phyloP scores from a whole-genome alignment of 2,329 filamentous ascomycete species.

The Cordyceps fumosorosea region DNA sequence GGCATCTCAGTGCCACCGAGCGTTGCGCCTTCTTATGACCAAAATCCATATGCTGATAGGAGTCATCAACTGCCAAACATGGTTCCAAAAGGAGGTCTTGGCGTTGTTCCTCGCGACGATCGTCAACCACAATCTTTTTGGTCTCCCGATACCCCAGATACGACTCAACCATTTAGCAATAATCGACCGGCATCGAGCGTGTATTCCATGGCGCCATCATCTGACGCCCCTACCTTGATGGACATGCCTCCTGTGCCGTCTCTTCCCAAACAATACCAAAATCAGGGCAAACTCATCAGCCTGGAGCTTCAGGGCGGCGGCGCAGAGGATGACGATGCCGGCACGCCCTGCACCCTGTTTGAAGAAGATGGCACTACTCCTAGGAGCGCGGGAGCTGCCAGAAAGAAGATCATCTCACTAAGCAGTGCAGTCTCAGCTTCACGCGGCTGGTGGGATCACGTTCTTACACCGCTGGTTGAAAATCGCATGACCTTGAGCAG shows the following conservation, averaged over 20 bases:
- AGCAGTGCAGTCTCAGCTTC: constrained; percentile 52
- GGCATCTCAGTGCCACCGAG: constrained; percentile 58
- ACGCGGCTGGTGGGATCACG: constrained; percentile 71
- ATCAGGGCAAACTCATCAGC: constrained; percentile 27
- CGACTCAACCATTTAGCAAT: constrained; percentile 33
- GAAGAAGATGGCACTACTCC: constrained; percentile 56
- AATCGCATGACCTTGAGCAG: constrained; percentile 37
- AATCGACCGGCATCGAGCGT: constrained; percentile 49
- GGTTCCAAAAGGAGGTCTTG: background rate
- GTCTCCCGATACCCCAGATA: constrained; percentile 56
- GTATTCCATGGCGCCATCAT: constrained; percentile 50
- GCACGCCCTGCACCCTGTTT: constrained; percentile 59
- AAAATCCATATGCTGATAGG: constrained; percentile 24
- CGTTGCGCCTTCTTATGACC: constrained; percentile 13
- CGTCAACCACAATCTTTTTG: constrained; percentile 44
- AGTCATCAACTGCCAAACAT: background rate
- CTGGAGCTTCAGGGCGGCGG: constrained; percentile 21
- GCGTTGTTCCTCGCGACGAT: constrained; percentile 16
- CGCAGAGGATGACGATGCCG: constrained; percentile 34
- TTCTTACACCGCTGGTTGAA: constrained; percentile 61
- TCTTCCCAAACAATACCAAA: constrained; percentile 41
- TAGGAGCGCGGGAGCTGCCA: constrained; percentile 33
- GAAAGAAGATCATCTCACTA: constrained; percentile 31
- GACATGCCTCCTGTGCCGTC: constrained; percentile 54
- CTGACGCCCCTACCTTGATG: constrained; percentile 21